A percentile compares a stretch with the other conserved stretches of the same genome.
Evolutionary conservation across 805 yeast species (phyloP).

Genomic region (Saturnispora galanensis): DNA sequence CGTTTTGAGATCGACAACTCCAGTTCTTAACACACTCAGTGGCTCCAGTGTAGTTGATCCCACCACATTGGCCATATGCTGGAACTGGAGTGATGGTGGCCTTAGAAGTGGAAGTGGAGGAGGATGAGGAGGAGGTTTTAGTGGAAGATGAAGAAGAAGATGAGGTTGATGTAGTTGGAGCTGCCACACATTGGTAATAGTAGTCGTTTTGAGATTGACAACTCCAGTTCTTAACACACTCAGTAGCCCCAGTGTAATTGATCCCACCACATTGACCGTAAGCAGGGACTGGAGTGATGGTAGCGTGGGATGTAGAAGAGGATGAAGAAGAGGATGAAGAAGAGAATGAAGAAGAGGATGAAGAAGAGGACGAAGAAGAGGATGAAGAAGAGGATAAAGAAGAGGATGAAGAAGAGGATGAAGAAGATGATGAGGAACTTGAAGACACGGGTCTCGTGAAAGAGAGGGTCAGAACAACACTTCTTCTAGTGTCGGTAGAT

Average conservation of each 20-base stretch:
- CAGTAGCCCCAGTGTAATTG: constrained; percentile 15
- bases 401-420: not conserved
- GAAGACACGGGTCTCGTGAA: not conserved
- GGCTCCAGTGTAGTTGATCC: constrained; percentile 14
- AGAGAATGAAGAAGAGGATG: constrained; percentile 7
- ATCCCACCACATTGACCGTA: constrained; percentile 22
- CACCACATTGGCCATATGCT: constrained; percentile 21
- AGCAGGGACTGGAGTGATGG: constrained; percentile 3
- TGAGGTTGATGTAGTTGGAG: not conserved
- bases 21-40: constrained; percentile 18
- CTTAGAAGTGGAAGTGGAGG: not conserved
- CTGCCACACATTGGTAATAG: constrained; percentile 21
- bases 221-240: constrained; percentile 16
- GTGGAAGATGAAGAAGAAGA: constrained; percentile 5
- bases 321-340: not conserved
- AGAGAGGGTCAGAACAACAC: not conserved
- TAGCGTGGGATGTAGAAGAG: not conserved
- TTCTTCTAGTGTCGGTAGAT: not conserved
- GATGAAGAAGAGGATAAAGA: not conserved
- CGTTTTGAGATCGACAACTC: constrained; percentile 18
- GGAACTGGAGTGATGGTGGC: constrained; percentile 2
- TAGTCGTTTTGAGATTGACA: constrained; percentile 19
- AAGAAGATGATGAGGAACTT: not conserved
- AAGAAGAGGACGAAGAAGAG: constrained; percentile 6
- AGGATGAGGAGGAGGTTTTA: constrained; percentile 8